Evolutionary conservation across 176 grass and related monocot genomes (phyloP).

Genomic region (Paspalum vaginatum): DNA sequence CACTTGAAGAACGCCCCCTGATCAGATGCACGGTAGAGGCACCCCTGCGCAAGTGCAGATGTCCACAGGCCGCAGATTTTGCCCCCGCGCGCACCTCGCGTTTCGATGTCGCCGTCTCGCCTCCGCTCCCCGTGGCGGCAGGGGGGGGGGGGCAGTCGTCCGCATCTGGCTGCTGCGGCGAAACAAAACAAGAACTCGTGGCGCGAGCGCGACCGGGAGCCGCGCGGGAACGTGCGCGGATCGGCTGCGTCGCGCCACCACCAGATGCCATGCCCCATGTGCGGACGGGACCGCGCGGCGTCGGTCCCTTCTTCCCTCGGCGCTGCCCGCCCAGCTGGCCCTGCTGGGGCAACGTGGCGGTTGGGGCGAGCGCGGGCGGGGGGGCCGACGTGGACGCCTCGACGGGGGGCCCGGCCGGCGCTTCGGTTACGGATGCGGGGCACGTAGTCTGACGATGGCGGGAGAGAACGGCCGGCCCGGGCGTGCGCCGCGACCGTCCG

Average conservation of each 20-base stretch:
- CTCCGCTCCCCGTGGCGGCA: not conserved
- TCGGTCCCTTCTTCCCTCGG: not conserved
- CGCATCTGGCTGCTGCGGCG: not conserved
- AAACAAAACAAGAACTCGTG: not conserved
- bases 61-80: not conserved
- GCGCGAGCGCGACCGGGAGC: not conserved
- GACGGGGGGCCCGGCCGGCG: not conserved
- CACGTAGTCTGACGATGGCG: not conserved
- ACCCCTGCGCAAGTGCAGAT: not conserved
- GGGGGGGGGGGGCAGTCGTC: not conserved
- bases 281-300: not conserved
- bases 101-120: not conserved
- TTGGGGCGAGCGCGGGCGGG: conserved; percentile 23
- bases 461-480: not conserved
- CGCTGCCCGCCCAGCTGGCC: not conserved
- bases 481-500: conserved; percentile 5
- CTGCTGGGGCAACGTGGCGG: conserved; percentile 16
- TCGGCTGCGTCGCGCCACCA: not conserved
- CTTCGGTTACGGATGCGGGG: conserved; percentile 17
- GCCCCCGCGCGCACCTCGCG: not conserved
- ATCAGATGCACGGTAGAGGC: not conserved
- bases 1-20: not conserved
- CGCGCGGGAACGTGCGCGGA: conserved; percentile 6
- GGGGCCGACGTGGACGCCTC: conserved; percentile 26
- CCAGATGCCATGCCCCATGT: conserved; percentile 17